Base-by-base conservation (phyloP, 176 grass and related monocot species). In the Stipa capillata region DNA sequence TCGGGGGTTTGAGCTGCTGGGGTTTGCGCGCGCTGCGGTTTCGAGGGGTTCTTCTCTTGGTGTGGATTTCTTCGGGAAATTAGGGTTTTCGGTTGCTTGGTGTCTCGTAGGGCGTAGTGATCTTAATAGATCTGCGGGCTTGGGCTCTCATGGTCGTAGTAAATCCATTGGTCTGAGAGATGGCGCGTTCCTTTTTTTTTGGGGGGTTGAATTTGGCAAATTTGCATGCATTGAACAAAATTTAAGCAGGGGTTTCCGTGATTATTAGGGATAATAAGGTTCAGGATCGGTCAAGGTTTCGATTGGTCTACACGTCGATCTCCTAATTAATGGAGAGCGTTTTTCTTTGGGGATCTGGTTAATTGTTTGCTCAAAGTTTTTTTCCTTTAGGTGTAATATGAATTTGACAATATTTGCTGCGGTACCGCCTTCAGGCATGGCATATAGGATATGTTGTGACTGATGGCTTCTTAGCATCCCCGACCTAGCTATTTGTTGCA, bases 11-110 rank as follows among this genome's bases (percentile, higher is more conserved):
- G n/a, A n/a, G n/a, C n/a, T n/a, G n/a, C n/a, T n/a, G n/a, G n/a
- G n/a, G n/a, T n/a, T n/a, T n/a, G n/a, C n/a, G n/a, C n/a, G n/a
- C n/a, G n/a, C n/a, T n/a, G n/a, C n/a, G n/a, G n/a, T n/a, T n/a
- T n/a, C n/a, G n/a, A n/a, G n/a, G n/a, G n/a, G n/a, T n/a, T n/a
- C n/a, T n/a, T n/a, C n/a, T n/a, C n/a, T n/a, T n/a, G n/a, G n/a
- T n/a, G n/a, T n/a, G n/a, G n/a, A n/a, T n/a, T n/a, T n/a, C 16
- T 65, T 24, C 8, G 0, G 1, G 15, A 69, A 53, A 47, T 74
- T 75, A 89, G 77, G 87, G 76, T 85, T 84, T 84, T 55, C 0
- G 59, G 20, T 61, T 31, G 32, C 18, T 67, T 27, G 2, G 20
- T 20, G 35, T 24, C 51, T 61, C 12, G 5, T 17, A 13, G 41